Conservation (phyloP, 192 early-diverging fungal species). For the Chytriomyces sp. region DNA sequence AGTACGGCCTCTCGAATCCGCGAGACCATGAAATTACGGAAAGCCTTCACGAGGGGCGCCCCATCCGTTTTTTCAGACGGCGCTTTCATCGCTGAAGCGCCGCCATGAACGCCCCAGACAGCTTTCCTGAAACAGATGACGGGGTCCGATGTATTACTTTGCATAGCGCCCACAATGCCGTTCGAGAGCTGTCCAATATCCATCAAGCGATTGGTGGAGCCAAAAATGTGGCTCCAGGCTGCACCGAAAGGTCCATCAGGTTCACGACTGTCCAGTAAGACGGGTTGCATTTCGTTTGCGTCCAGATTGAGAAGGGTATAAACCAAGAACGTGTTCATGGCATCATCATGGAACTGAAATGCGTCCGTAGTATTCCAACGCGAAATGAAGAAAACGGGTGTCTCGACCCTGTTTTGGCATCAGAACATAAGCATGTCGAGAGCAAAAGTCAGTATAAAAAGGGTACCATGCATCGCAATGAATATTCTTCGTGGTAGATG, state of each 20-base stretch:
- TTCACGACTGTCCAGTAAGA: conserved; percentile 27
- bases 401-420: conserved; percentile 9
- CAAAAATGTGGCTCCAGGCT: conserved; percentile 28
- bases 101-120: conserved; percentile 34
- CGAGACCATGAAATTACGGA: conserved; percentile 27
- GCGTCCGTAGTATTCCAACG: conserved; percentile 38
- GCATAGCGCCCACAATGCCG: not conserved
- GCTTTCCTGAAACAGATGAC: conserved; percentile 19
- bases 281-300: conserved; percentile 18
- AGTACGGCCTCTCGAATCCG: conserved; percentile 1
- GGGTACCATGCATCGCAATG: conserved; percentile 6
- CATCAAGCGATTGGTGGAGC: not conserved
- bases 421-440: not conserved
- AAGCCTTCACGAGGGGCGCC: conserved; percentile 21
- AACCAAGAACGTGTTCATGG: conserved; percentile 33
- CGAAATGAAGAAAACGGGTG: conserved; percentile 22
- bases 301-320: conserved; percentile 20
- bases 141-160: not conserved
- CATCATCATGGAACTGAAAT: conserved; percentile 35
- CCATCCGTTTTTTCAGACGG: not conserved
- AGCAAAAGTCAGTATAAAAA: not conserved
- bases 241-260: conserved; percentile 26
- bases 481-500: not conserved
- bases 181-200: conserved; percentile 17
- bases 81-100: conserved; percentile 6